Conservation (phyloP, 345 rosid genomes). For the Leavenworthia alabamica region DNA sequence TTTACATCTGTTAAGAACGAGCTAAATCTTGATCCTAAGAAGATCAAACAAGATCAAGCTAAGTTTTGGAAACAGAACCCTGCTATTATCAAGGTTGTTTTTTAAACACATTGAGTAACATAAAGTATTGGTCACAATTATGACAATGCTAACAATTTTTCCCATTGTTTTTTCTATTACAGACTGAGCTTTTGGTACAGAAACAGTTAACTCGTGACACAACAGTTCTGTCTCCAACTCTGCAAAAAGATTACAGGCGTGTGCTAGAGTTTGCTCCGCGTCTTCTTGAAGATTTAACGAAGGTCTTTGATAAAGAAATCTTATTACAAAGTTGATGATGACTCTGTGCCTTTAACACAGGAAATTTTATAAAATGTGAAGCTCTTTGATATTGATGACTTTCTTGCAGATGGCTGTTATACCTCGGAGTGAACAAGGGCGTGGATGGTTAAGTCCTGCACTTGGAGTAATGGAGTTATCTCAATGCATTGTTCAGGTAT, state of each 20-base stretch:
- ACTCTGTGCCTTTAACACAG: too few relatives aligned
- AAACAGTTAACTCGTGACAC: constrained; percentile 76
- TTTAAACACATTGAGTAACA: not conserved
- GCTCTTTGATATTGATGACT: not conserved
- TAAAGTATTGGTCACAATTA: not conserved
- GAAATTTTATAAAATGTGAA: not conserved
- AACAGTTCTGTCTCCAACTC: constrained; percentile 57
- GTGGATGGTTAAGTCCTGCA: constrained; percentile 97
- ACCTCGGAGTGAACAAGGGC: constrained; percentile 75
- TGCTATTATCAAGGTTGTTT: constrained; percentile 65
- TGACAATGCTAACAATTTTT: not conserved
- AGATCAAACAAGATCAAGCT: constrained; percentile 95
- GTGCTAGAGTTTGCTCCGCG: constrained; percentile 89
- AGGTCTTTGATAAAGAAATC: constrained; percentile 38
- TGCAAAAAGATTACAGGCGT: constrained; percentile 65
- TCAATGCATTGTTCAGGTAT: constrained; percentile 86
- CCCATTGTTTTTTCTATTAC: not conserved
- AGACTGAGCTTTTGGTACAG: constrained; percentile 90
- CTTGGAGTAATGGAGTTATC: constrained; percentile 86
- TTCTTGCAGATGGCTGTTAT: constrained; percentile 74
- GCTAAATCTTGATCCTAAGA: constrained; percentile 80
- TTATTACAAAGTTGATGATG: not conserved
- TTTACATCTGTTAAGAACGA: constrained; percentile 79
- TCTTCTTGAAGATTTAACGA: constrained; percentile 90
- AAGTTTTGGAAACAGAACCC: constrained; percentile 97